Evolutionary conservation across 495 filamentous ascomycete species (phyloP).

Genomic region (Neurospora sp.): DNA sequence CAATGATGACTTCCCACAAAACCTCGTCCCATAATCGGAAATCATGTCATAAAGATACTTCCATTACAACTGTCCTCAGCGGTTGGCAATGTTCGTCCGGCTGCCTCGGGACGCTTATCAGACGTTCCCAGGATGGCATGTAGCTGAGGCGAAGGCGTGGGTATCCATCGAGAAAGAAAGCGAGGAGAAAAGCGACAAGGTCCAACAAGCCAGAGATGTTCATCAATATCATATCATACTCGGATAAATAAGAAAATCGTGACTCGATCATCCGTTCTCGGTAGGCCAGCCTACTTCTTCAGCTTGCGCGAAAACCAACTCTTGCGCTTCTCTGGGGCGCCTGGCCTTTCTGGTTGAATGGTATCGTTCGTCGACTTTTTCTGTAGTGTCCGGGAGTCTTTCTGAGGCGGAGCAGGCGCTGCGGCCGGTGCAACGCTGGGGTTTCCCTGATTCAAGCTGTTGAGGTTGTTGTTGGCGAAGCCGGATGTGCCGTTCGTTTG

Average conservation of each 20-base stretch:
- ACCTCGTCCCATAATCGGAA: not conserved
- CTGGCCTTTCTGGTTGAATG: conserved; percentile 23
- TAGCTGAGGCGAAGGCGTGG: not conserved
- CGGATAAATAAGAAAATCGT: not conserved
- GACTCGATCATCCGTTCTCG: not conserved
- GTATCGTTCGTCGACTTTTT: conserved; percentile 23
- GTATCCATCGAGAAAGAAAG: not conserved
- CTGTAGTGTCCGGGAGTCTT: conserved; percentile 21
- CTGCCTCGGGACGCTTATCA: not conserved
- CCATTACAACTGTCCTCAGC: not conserved
- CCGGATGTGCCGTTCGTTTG: conserved; percentile 3
- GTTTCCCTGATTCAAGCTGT: not conserved
- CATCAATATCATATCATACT: not conserved
- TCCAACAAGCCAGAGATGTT: not conserved
- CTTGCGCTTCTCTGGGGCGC: conserved; percentile 60
- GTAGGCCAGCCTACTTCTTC: not conserved
- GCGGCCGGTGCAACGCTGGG: conserved; percentile 5
- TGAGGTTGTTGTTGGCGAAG: conserved; percentile 1
- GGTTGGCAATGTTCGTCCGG: not conserved
- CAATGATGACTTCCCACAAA: not conserved
- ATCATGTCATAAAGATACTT: not conserved
- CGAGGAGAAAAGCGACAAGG: not conserved
- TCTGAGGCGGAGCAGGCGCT: conserved; percentile 29
- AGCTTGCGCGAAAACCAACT: conserved; percentile 67
- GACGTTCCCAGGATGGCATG: not conserved